Conservation (phyloP, 148 eudicot species). For the Tetragonia tetragonoides region DNA sequence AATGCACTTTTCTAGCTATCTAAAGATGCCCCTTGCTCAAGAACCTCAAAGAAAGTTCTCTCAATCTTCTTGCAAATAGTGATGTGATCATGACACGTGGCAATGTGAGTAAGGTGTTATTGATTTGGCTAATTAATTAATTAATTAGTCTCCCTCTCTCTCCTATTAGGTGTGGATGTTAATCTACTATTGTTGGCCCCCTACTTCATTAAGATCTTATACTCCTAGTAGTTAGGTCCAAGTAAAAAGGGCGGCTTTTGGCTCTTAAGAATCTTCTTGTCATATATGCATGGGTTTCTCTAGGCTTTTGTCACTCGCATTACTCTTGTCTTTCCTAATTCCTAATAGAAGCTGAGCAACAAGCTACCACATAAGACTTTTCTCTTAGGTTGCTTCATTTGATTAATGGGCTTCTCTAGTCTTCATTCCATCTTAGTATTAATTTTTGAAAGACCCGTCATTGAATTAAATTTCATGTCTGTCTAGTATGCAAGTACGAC, state of each 20-base stretch:
- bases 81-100: conserved; percentile 14
- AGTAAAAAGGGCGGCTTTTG: conserved; percentile 14
- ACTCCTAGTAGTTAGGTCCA: conserved; percentile 22
- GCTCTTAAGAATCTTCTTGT: not conserved
- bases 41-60: too few relatives aligned
- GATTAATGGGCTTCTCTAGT: too few relatives aligned
- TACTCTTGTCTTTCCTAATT: too few relatives aligned
- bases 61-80: not conserved
- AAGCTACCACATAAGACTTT: too few relatives aligned
- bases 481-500: too few relatives aligned
- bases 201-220: not conserved
- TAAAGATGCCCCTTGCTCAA: not conserved
- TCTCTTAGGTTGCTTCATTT: too few relatives aligned
- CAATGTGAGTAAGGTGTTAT: conserved; percentile 2
- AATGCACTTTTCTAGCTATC: not conserved
- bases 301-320: too few relatives aligned
- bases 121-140: not conserved
- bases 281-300: too few relatives aligned
- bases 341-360: too few relatives aligned
- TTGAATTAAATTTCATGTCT: too few relatives aligned
- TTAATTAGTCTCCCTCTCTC: not conserved
- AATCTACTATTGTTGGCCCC: conserved; percentile 27
- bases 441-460: too few relatives aligned
- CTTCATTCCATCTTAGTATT: too few relatives aligned
- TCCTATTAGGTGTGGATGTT: conserved; percentile 30